phyloP scores from a whole-genome alignment of 768 basidiomycete species.

The Flagelloscypha sp. region DNA sequence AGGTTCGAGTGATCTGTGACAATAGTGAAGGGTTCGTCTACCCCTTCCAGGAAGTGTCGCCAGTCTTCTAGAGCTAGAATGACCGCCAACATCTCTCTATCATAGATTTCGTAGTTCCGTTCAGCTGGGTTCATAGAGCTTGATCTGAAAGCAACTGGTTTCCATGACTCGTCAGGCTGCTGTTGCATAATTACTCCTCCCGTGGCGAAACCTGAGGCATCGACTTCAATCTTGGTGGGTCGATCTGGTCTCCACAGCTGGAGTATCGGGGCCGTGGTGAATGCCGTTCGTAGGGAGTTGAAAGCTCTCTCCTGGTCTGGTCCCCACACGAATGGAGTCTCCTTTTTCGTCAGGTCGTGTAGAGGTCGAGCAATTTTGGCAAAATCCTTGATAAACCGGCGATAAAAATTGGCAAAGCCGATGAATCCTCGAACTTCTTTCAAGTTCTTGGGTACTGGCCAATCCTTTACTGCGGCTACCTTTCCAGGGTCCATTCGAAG shows the following conservation, averaged over 20 bases:
- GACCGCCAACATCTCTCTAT: constrained; percentile 33
- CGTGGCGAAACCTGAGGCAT: too few relatives aligned
- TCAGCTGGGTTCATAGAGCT: constrained; percentile 17
- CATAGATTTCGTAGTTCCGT: constrained; percentile 25
- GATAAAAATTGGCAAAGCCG: constrained; percentile 32
- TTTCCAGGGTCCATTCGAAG: constrained; percentile 26
- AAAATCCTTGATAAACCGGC: constrained; percentile 23
- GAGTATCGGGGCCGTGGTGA: constrained; percentile 21
- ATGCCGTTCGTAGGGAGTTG: constrained; percentile 13
- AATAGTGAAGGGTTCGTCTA: background rate
- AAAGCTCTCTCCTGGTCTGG: constrained; percentile 15
- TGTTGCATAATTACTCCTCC: too few relatives aligned
- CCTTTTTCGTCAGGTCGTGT: constrained; percentile 12
- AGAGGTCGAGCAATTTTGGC: constrained; percentile 19
- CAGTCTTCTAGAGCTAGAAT: constrained; percentile 14
- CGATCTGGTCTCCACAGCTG: too few relatives aligned
- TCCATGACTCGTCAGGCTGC: too few relatives aligned
- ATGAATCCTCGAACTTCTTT: constrained; percentile 32
- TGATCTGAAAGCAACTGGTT: constrained; percentile 22
- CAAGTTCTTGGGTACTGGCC: constrained; percentile 21
- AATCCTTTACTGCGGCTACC: constrained; percentile 18
- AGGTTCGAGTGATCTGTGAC: constrained; percentile 16
- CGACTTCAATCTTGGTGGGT: too few relatives aligned
- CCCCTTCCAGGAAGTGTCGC: constrained; percentile 3
- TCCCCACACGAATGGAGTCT: constrained; percentile 14